phyloP scores from a whole-genome alignment of 208 protist genomes.

The Herpetomonas samuelpessoai region DNA sequence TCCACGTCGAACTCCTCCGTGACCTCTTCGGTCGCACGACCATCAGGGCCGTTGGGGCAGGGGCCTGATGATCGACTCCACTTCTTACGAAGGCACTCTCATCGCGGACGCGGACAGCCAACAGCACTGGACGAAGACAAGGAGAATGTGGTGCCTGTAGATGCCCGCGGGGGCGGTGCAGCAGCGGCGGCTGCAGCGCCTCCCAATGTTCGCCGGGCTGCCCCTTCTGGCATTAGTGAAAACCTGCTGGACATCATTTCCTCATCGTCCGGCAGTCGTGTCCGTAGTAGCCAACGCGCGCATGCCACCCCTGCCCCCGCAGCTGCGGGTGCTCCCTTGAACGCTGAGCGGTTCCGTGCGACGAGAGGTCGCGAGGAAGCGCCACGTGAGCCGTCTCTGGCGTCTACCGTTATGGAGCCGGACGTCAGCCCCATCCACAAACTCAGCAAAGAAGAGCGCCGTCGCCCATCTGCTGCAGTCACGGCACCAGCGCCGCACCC shows the following conservation, averaged over 20 bases:
- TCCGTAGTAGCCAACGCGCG: slow-evolving; percentile 22
- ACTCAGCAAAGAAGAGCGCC: slow-evolving; percentile 29
- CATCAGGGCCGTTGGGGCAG: neutral
- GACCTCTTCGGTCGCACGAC: neutral
- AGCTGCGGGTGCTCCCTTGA: slow-evolving; percentile 5
- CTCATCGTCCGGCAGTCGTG: slow-evolving; percentile 35
- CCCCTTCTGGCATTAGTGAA: neutral
- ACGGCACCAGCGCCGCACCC: slow-evolving; percentile 1
- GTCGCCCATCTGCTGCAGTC: neutral
- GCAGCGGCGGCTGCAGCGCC: neutral
- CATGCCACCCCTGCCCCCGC: slow-evolving; percentile 29
- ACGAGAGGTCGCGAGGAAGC: neutral
- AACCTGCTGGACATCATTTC: slow-evolving; percentile 47
- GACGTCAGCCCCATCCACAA: slow-evolving; percentile 51
- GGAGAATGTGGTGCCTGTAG: too few relatives aligned
- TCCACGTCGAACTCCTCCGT: neutral
- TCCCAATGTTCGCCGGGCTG: neutral
- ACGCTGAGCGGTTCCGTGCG: neutral
- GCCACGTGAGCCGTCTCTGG: slow-evolving; percentile 1
- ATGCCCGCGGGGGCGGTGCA: neutral
- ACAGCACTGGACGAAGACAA: too few relatives aligned
- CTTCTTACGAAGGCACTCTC: neutral
- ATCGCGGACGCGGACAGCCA: too few relatives aligned
- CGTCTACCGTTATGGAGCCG: slow-evolving; percentile 30
- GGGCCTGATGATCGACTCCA: neutral